These are phyloP conservation scores for Mycogone perniciosa DNA, from an alignment of 2,329 filamentous ascomycete species.

Conservation along the genomic window DNA sequence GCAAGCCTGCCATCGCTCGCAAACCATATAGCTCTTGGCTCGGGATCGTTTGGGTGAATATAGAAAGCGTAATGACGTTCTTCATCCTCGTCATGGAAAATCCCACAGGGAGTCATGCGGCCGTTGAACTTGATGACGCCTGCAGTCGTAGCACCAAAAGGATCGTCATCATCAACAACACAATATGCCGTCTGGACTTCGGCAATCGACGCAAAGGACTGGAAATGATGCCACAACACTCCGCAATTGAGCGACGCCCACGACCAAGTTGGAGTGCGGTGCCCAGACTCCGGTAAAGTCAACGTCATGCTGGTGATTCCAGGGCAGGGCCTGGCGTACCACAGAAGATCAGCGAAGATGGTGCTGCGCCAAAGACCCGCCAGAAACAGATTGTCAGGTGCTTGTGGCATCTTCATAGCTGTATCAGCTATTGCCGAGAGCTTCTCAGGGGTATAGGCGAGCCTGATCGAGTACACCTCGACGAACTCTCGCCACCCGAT, in stretches of 20 bases:
- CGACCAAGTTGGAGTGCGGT: slow-evolving; percentile 7
- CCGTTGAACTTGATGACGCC: too few relatives aligned
- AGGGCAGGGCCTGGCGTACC: not conserved
- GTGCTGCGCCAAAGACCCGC: slow-evolving; percentile 5
- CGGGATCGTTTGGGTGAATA: too few relatives aligned
- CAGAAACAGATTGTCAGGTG: not conserved
- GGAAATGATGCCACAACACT: not conserved
- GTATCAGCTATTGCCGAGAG: slow-evolving; percentile 1
- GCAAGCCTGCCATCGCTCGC: too few relatives aligned
- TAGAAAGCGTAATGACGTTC: too few relatives aligned
- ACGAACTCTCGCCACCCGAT: slow-evolving; percentile 3
- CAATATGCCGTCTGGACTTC: not conserved
- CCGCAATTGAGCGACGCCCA: slow-evolving; percentile 6
- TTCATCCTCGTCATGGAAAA: too few relatives aligned
- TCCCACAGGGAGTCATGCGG: too few relatives aligned
- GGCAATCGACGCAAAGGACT: not conserved
- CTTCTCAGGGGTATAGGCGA: not conserved
- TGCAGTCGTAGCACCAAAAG: too few relatives aligned
- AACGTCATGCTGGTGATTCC: not conserved
- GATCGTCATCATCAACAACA: too few relatives aligned
- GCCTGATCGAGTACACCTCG: not conserved
- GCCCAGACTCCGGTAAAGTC: not conserved
- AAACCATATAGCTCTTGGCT: too few relatives aligned
- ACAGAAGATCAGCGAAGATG: slow-evolving; percentile 5
- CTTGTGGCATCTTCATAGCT: not conserved